phyloP scores from a whole-genome alignment of 1,284 basidiomycete genomes.

The Meira nashicola region DNA sequence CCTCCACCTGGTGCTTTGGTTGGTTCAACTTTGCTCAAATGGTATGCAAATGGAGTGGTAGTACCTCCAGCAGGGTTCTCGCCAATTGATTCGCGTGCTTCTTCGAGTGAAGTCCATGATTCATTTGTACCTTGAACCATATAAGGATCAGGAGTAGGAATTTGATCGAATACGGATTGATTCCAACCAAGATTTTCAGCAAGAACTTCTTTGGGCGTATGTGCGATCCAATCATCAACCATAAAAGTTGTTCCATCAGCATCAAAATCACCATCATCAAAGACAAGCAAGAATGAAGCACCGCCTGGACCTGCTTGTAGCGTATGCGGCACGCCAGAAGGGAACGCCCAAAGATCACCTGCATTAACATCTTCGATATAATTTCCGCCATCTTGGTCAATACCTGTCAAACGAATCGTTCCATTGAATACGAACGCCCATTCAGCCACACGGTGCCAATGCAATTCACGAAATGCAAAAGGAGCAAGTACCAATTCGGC shows the following conservation, averaged over 20 bases:
- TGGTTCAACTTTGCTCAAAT: conserved; percentile 59
- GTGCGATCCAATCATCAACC: conserved; percentile 55
- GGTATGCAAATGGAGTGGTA: conserved; percentile 60
- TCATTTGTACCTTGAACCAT: conserved; percentile 26
- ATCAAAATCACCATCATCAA: conserved; percentile 26
- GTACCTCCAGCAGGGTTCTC: conserved; percentile 55
- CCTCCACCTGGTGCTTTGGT: conserved; percentile 60
- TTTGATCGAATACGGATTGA: conserved; percentile 19
- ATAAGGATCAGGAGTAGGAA: conserved; percentile 48
- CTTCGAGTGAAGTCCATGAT: too few relatives aligned
- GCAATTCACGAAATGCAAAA: conserved; percentile 61
- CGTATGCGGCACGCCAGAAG: conserved; percentile 57
- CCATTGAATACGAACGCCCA: conserved; percentile 38
- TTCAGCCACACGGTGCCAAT: conserved; percentile 60
- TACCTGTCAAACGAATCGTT: conserved; percentile 57
- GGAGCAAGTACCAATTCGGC: conserved; percentile 61
- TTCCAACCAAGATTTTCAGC: conserved; percentile 60
- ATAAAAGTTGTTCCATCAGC: conserved; percentile 12
- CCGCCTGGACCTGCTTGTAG: conserved; percentile 63
- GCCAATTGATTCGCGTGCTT: conserved; percentile 1
- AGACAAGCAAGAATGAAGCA: conserved; percentile 65
- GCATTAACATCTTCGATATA: conserved; percentile 55
- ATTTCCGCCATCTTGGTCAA: conserved; percentile 64
- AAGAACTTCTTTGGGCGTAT: conserved; percentile 63
- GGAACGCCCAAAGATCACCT: conserved; percentile 31